A percentile compares a stretch with the other conserved stretches of the same genome.
Evolutionary conservation across 73 alveolate genomes (phyloP).

Genomic region (Breviolum minutum): DNA sequence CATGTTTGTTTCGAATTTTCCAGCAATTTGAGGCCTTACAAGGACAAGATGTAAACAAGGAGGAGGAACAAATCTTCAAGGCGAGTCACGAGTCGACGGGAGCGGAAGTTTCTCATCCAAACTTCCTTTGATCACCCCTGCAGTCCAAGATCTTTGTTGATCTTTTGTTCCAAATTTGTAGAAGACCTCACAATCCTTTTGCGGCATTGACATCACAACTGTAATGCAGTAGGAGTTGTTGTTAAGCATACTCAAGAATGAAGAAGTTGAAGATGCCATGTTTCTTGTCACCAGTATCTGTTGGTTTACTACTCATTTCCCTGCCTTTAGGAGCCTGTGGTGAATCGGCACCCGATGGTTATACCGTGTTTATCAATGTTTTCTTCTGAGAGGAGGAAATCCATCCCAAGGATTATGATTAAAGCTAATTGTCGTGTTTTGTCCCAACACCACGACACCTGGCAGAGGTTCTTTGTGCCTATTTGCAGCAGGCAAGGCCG

Average conservation of each 20-base stretch:
- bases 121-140: not conserved
- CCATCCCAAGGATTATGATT: not conserved
- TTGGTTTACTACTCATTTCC: not conserved
- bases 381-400: not conserved
- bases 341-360: not conserved
- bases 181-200: not conserved
- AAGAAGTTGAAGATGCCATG: too few species aligned
- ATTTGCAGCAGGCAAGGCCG: slow-evolving; percentile 38
- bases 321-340: not conserved
- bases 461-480: slow-evolving; percentile 51
- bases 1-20: not conserved
- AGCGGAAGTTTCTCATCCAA: not conserved
- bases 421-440: not conserved
- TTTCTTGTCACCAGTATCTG: too few species aligned
- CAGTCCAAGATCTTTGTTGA: not conserved
- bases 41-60: slow-evolving; percentile 44
- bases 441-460: not conserved
- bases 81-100: not conserved
- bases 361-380: not conserved
- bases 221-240: not conserved
- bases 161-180: not conserved
- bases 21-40: slow-evolving; percentile 29
- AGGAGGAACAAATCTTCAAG: slow-evolving; percentile 68
- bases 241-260: not conserved
- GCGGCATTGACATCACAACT: not conserved